Evolutionary conservation across 2,329 filamentous ascomycete genomes (phyloP).

Genomic region (Botrytis hyacinthi): DNA sequence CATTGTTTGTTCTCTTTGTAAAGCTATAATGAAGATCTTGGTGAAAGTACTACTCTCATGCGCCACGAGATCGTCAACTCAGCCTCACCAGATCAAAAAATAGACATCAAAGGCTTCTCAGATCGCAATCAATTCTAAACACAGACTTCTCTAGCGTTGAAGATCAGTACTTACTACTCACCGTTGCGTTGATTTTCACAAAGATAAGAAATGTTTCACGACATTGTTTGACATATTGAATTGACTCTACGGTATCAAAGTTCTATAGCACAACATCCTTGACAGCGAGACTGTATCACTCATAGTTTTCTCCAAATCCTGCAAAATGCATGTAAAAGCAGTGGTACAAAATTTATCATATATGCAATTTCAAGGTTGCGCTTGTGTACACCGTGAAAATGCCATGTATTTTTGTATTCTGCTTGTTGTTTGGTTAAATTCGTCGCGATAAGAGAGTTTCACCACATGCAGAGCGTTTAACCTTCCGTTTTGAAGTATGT

Average conservation of each 20-base stretch:
- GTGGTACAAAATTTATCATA: constrained; percentile 2
- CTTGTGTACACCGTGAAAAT: background rate
- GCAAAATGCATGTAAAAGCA: background rate
- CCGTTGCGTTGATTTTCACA: background rate
- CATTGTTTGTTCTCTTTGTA: background rate
- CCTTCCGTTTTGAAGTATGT: background rate
- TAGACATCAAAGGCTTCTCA: background rate
- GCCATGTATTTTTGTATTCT: background rate
- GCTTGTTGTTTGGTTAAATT: background rate
- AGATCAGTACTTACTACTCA: background rate
- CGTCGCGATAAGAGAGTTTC: constrained; percentile 5
- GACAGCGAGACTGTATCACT: background rate
- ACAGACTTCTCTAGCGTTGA: background rate
- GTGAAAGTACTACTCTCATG: background rate
- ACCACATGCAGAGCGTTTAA: constrained; percentile 3
- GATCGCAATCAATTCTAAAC: background rate
- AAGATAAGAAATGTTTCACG: constrained; percentile 17
- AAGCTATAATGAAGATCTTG: background rate
- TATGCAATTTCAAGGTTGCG: constrained; percentile 1
- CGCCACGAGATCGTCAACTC: background rate
- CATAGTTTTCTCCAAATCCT: background rate
- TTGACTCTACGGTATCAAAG: background rate
- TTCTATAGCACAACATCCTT: background rate
- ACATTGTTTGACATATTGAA: constrained; percentile 1
- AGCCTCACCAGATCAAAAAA: background rate